These are phyloP conservation scores for Ganoderma leucocontextum DNA, from an alignment of 1,284 basidiomycete species.

Conservation along the genomic window DNA sequence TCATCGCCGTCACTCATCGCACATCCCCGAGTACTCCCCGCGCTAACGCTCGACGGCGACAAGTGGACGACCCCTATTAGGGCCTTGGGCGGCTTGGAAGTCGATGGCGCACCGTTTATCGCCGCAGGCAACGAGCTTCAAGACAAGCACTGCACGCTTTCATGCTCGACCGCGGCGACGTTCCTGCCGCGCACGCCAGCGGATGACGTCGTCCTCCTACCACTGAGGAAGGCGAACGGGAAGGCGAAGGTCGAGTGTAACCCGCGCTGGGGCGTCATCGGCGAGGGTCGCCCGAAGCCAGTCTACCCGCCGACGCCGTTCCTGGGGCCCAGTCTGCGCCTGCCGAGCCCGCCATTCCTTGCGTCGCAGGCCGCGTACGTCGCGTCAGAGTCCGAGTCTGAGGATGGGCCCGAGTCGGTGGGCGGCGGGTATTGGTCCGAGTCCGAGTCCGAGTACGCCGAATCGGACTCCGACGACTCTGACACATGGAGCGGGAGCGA, in stretches of 20 bases:
- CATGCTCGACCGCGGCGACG: neutral
- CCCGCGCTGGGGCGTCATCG: neutral
- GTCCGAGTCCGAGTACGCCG: neutral
- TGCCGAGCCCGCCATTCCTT: neutral
- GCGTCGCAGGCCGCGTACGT: neutral
- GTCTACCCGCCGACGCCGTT: conserved; percentile 4
- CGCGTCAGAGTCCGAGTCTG: neutral
- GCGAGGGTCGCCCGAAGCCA: conserved; percentile 1
- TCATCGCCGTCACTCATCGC: neutral
- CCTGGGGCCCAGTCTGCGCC: neutral
- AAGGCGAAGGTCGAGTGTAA: neutral
- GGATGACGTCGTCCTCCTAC: neutral
- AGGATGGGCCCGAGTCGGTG: neutral
- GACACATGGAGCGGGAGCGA: neutral
- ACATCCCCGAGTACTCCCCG: neutral
- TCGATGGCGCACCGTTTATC: neutral
- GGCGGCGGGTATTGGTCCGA: neutral
- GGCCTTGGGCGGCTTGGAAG: neutral
- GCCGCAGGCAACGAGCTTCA: neutral
- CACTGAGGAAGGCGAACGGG: neutral
- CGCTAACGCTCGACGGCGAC: neutral
- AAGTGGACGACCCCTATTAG: neutral
- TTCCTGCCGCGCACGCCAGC: neutral
- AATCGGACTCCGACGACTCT: neutral
- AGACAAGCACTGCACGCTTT: neutral